Conservation (phyloP, 2,329 filamentous ascomycete species). For the Paecilomyces dactylethromorphus region DNA sequence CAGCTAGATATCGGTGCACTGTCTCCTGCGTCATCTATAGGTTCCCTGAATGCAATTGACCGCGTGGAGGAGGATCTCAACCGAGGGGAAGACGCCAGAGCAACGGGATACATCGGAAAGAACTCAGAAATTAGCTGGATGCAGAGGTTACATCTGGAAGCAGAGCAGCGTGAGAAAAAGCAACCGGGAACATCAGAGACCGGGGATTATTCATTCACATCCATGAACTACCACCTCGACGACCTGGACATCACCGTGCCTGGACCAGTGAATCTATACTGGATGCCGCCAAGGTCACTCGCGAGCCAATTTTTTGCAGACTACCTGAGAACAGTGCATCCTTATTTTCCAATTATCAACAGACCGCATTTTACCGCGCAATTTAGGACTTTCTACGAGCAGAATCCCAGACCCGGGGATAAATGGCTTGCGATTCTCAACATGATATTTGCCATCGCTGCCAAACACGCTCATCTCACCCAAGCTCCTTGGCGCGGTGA, state of each 20-base stretch:
- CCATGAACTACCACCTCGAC: conserved; percentile 37
- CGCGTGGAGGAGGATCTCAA: conserved; percentile 41
- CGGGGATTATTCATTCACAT: conserved; percentile 24
- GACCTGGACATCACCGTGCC: conserved; percentile 35
- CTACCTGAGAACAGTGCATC: conserved; percentile 37
- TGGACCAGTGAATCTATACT: conserved; percentile 35
- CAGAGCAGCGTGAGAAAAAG: conserved; percentile 24
- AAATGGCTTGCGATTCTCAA: conserved; percentile 42
- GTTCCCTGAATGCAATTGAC: conserved; percentile 40
- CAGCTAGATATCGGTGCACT: conserved; percentile 17
- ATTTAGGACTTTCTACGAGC: conserved; percentile 33
- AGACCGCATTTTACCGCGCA: conserved; percentile 33
- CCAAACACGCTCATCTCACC: conserved; percentile 36
- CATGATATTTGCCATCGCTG: conserved; percentile 40
- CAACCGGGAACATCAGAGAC: conserved; percentile 21
- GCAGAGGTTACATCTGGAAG: conserved; percentile 34
- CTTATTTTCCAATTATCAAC: conserved; percentile 40
- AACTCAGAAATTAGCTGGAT: conserved; percentile 42
- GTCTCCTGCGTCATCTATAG: conserved; percentile 28
- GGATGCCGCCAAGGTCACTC: conserved; percentile 32
- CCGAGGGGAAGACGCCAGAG: conserved; percentile 26
- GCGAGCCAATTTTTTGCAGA: conserved; percentile 37
- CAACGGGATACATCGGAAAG: conserved; percentile 40
- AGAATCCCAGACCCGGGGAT: conserved; percentile 25
- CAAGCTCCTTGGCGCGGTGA: conserved; percentile 37